These are phyloP conservation scores for Hordeum vulgare DNA, from an alignment of 176 grass and related monocot genomes.

Conservation along the genomic window MorexV3_pseudomolecules_assembly NC_058521.1:4812748-4813247, in stretches of 20 bases:
- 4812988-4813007: slow-evolving; percentile 54
- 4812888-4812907: not conserved
- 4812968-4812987: slow-evolving; percentile 30
- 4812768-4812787: slow-evolving; percentile 95
- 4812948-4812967: not conserved
- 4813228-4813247: not conserved
- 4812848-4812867: slow-evolving; percentile 97
- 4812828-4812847: slow-evolving; percentile 89
- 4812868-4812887: not conserved
- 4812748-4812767: slow-evolving; percentile 83
- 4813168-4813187: not conserved
- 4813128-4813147: not conserved
- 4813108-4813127: not conserved
- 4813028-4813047: slow-evolving; percentile 91
- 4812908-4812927: slow-evolving; percentile 20
- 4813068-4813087: slow-evolving; percentile 98
- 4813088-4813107: slow-evolving; percentile 96
- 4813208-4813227: not conserved
- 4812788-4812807: slow-evolving; percentile 89
- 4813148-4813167: not conserved
- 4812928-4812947: slow-evolving; percentile 52
- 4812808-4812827: slow-evolving; percentile 92
- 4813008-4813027: slow-evolving; percentile 74
- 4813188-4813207: not conserved
- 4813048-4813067: slow-evolving; percentile 92